Evolutionary conservation across 768 basidiomycete species (phyloP), one percentile per base, ranked within the genome.

Genomic region (Xerocomus brunneocitrinus): DNA sequence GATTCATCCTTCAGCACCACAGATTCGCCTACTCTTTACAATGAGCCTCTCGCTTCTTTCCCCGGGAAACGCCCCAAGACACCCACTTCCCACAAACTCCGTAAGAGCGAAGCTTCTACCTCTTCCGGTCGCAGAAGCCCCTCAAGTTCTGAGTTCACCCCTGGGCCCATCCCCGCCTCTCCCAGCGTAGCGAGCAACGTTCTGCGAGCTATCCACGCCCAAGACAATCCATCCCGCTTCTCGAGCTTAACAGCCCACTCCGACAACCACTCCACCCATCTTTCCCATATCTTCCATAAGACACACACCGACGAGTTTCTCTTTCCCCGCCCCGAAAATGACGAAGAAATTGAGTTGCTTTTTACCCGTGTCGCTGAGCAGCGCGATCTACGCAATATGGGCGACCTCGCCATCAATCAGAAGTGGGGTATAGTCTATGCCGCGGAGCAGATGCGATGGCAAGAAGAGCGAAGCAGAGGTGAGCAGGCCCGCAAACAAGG

Each of bases 341-440:
- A 90, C 54, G 79, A 82, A 42, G 87, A 92, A 50, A 85, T 98
- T 25, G 86, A 95, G 66, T 74, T 70, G 5, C 73, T 94, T 46
- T 98, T 97, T 67, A 81, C 89, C 57, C 81, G 84, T 50, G 81
- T 97, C 50, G 81, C 82, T 61, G 79, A 80, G 39, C 84, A 80
- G 27, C 81, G 91, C 40, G 87, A 82, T 59, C 67, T 91, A 25
- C 78, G 71, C 10, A 81, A 82, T 25, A 70, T 86, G 27, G 79
- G 81, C 8, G 71, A 78, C 54, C 73, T 91, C 52, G 62, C 81
- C 14, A 78, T 89, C 24, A 87, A 91, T 30, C 90, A 91, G 68
- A 98, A 98, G 72, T 99, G 95, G 95, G 76, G 78, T 58, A 82
- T 98, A 65, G 87, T 99, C 6, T 80, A 87, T 65, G 89, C 83